Evolutionary conservation across 1,139 yeast genomes (phyloP), one percentile per base, ranked within the genome.

Genomic region (Blastobotrys aristatus): DNA sequence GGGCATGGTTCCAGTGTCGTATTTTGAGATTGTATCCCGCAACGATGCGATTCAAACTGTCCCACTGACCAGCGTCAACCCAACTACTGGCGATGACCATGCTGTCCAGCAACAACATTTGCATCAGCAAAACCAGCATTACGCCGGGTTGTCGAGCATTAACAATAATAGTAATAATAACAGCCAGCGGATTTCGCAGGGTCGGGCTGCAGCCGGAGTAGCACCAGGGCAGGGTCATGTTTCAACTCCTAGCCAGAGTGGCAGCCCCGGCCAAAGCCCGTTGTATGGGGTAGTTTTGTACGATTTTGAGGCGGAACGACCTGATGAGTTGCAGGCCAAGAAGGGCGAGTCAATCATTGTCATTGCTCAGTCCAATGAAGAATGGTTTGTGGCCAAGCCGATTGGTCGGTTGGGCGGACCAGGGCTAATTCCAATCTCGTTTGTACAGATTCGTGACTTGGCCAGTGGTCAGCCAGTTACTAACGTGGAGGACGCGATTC

Each of bases 311-410:
- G 97, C 97, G 4, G 97, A 92, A 68, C 76, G 96, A 49, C 67
- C 79, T 4, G 97, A 92, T 67, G 98, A 92, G 66, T 74, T 92
- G 56, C 84, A 84, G 54, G 87, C 92, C 2, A 61, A 67, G 30
- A 88, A 87, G 0, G 97, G 97, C 32, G 98, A 92, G 62, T 84
- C 87, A 58, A 77, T 92, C 56, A 86, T 89, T 36, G 80, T 92
- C 16, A 92, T 96, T 67, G 98, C 98, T 2, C 97, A 90, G 67
- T 95, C 92, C 61, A 92, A 88, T 51, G 87, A 76, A 57, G 98
- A 92, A 67, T 92, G 98, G 98, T 90, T 89, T 61, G 94, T 92
- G 50, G 97, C 97, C 13, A 92, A 92, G 64, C 97, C 97, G 6
- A 86, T 92, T 46, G 95, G 94, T 53, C 74, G 97, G 46, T 73